phyloP scores from a whole-genome alignment of 305 asterid genomes.

The Fraxinus sp. region DNA sequence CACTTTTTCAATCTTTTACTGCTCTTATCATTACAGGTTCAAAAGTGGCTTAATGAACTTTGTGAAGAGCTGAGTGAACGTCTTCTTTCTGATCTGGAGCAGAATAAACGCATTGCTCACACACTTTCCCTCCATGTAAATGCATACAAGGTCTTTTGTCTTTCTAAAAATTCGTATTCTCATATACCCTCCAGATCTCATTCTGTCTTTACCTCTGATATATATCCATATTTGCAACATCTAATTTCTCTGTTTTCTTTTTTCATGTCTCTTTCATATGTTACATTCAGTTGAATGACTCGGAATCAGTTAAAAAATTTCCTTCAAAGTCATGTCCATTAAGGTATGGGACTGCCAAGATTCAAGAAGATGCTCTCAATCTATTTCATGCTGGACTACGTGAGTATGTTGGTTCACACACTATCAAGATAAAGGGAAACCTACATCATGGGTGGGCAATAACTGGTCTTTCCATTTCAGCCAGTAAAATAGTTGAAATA shows the following conservation, averaged over 20 bases:
- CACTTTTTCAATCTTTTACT: neutral
- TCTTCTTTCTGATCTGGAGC: constrained; percentile 77
- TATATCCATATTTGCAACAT: neutral
- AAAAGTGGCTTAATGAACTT: constrained; percentile 78
- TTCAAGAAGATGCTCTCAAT: constrained; percentile 81
- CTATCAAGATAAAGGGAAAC: constrained; percentile 38
- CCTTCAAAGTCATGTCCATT: constrained; percentile 90
- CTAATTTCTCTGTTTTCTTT: constrained; percentile 8
- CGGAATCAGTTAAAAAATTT: constrained; percentile 69
- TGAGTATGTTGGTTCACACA: constrained; percentile 61
- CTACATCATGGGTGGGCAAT: constrained; percentile 72
- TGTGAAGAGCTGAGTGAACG: constrained; percentile 90
- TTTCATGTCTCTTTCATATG: neutral
- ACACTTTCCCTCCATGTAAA: constrained; percentile 81
- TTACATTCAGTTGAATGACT: constrained; percentile 53
- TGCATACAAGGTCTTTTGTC: constrained; percentile 68
- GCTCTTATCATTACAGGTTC: constrained; percentile 52
- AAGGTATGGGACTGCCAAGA: constrained; percentile 74
- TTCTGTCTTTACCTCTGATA: neutral
- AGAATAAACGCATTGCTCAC: constrained; percentile 86
- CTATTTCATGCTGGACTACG: constrained; percentile 83
- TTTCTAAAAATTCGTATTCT: constrained; percentile 13
- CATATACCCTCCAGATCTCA: constrained; percentile 1
- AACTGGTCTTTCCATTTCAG: constrained; percentile 83
- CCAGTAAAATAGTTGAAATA: constrained; percentile 72